Evolutionary conservation across 495 filamentous ascomycete genomes (phyloP).

Genomic region (Podospora sp.): DNA sequence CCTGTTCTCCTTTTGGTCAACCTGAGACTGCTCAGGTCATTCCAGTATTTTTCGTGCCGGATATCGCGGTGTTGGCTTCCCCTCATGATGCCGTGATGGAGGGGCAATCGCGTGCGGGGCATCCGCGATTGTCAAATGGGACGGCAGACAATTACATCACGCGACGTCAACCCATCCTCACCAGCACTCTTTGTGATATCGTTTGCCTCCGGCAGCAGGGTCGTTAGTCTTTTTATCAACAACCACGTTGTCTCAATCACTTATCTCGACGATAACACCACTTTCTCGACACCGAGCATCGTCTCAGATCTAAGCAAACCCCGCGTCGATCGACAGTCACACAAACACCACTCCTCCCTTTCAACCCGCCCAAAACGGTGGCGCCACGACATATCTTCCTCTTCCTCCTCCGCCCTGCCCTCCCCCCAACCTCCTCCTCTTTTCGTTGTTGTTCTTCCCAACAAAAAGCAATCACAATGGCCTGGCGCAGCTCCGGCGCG

Average conservation of each 20-base stretch:
- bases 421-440: neutral
- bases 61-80: neutral
- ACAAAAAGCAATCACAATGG: constrained; percentile 65
- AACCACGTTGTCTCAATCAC: no score
- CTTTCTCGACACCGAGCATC: no score
- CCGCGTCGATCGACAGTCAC: neutral
- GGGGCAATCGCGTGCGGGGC: neutral
- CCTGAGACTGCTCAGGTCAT: neutral
- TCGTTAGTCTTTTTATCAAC: no score
- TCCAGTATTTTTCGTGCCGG: neutral
- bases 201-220: no score
- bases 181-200: neutral
- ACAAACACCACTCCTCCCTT: no score
- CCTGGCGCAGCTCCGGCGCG: constrained; percentile 82
- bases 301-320: no score
- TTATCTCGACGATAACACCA: no score
- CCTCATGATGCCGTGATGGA: constrained; percentile 3
- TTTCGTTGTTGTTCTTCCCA: neutral
- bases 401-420: neutral
- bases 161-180: neutral
- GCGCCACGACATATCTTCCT: neutral
- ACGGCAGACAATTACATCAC: neutral
- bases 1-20: no score
- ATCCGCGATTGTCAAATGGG: neutral
- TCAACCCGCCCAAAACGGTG: neutral